Evolutionary conservation across 2,329 filamentous ascomycete genomes (phyloP).

Genomic region (Exophiala sideris): DNA sequence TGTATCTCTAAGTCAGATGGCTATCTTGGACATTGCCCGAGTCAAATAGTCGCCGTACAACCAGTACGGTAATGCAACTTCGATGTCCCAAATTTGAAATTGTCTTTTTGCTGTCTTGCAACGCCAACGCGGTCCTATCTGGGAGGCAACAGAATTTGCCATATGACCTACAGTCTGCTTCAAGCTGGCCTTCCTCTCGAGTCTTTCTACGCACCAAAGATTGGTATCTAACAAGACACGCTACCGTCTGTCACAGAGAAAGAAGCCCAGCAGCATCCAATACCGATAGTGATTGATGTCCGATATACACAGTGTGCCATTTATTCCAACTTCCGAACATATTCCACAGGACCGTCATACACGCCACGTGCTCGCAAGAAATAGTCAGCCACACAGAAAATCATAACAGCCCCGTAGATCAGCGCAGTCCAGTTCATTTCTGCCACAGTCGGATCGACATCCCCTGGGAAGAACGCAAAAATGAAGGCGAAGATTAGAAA

Average conservation of each 20-base stretch:
- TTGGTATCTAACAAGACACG: too few relatives aligned
- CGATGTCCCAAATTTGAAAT: too few relatives aligned
- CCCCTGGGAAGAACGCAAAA: slow-evolving; percentile 32
- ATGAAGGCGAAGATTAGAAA: slow-evolving; percentile 29
- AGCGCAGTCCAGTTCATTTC: slow-evolving; percentile 33
- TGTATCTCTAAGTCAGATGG: too few relatives aligned
- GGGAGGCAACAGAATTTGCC: too few relatives aligned
- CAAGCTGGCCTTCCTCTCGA: too few relatives aligned
- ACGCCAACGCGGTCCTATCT: too few relatives aligned
- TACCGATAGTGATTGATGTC: not conserved
- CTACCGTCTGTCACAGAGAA: not conserved
- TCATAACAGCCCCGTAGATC: slow-evolving; percentile 30
- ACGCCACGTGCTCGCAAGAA: slow-evolving; percentile 27
- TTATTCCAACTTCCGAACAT: slow-evolving; percentile 23
- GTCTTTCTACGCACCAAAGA: too few relatives aligned
- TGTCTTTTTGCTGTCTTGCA: too few relatives aligned
- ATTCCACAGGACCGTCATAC: slow-evolving; percentile 35
- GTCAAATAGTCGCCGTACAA: too few relatives aligned
- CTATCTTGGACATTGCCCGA: too few relatives aligned
- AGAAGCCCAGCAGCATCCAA: not conserved
- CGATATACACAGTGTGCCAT: not conserved
- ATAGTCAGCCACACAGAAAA: slow-evolving; percentile 31
- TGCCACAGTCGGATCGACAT: slow-evolving; percentile 16
- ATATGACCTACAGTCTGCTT: too few relatives aligned
- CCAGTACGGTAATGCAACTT: too few relatives aligned